Percentiles rank a stretch among this genome's conserved stretches.
Evolutionary conservation across 2,329 filamentous ascomycete species (phyloP).

Genomic region (Orbilia ellipsospora): DNA sequence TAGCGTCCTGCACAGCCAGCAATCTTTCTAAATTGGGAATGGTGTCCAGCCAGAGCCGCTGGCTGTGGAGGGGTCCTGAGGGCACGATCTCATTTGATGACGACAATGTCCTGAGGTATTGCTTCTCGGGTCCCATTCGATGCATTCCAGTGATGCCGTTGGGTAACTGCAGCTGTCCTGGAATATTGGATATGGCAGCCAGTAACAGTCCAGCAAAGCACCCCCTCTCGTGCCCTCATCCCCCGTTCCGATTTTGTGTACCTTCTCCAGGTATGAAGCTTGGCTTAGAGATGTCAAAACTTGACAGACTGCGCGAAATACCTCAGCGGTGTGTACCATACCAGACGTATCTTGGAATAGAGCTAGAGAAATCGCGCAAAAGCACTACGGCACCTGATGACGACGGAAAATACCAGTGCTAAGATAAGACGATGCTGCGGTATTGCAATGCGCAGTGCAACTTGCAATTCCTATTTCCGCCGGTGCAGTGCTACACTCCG

Average conservation of each 20-base stretch:
- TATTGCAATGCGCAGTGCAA: no score
- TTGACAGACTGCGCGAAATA: no score
- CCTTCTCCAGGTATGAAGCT: no score
- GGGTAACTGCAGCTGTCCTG: background rate
- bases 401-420: no score
- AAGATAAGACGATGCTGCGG: no score
- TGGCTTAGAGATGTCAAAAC: background rate
- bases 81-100: background rate
- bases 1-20: conserved; percentile 37
- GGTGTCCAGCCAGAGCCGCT: conserved; percentile 23
- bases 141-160: background rate
- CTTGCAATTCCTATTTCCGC: background rate
- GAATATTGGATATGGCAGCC: background rate
- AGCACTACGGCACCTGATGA: no score
- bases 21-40: conserved; percentile 16
- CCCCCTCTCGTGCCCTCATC: no score
- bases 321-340: no score
- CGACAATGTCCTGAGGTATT: background rate
- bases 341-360: no score
- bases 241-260: no score
- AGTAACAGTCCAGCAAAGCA: background rate
- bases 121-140: background rate
- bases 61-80: background rate
- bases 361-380: no score
- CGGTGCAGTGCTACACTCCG: background rate